Evolutionary conservation across 495 filamentous ascomycete genomes (phyloP), one percentile per base, ranked within the genome.

Genomic region (Hyaloscypha hepaticicola): DNA sequence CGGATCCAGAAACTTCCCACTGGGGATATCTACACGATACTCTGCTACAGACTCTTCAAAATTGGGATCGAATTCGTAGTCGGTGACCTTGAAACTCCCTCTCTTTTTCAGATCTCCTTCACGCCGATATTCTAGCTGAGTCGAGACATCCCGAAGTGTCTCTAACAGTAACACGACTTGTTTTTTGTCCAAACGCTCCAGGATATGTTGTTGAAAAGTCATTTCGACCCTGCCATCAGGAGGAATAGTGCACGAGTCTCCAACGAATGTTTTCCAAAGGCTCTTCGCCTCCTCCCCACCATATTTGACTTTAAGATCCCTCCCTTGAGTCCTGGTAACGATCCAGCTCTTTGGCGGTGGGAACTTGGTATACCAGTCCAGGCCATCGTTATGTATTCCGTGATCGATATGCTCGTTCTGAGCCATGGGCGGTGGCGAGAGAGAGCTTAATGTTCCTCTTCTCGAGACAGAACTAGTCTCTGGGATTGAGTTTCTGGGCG

Each of bases 221-320:
- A 65, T 50, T 29, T 60, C 57, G 52, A 65, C 50, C 38, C 62
- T 50, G 19, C 62, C 62, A 58, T 65, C 62, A 7, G 57, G 57
- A 14, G 62, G 62, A 31, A 65, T 58, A 29, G 62, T 65, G 29
- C 62, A 65, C 51, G 57, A 52, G 31, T 65, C 62, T 14, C 62
- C 62, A 31, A 58, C 49, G 38, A 55, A 63, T 21, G 16, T 55
- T 38, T 31, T 63, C 60, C 60, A 63, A n/a, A 63, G 50, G 0
- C 3, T 29, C 26, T 41, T 53, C 29, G 60, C 60, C 22, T 63
- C 49, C 9, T 55, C 28, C n/a, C 28, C 29, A 11, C 60, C 29
- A 9, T 63, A 63, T 41, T 55, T 63, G 26, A 63, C 60, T 26
- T 63, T 51, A 21, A 63, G 50, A 55, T 29, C 60, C 26, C 60